A percentile compares a stretch with the other conserved stretches of the same genome.
Conservation (phyloP, 495 filamentous ascomycete species). For the Penicillium nucicola region DNA sequence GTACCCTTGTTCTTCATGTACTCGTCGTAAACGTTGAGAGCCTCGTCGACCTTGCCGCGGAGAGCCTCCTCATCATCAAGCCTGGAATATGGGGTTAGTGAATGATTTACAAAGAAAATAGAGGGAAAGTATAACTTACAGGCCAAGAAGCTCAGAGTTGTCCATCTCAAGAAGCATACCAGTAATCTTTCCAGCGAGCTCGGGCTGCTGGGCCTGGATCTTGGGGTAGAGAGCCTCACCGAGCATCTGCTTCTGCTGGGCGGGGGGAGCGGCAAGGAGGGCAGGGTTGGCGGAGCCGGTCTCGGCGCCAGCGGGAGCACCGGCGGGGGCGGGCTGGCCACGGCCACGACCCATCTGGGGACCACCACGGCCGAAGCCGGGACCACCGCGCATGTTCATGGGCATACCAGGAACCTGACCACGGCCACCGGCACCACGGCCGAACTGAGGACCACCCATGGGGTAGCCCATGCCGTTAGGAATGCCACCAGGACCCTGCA, state of each 20-base stretch:
- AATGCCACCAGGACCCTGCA: slow-evolving; percentile 59
- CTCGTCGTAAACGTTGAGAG: slow-evolving; percentile 94
- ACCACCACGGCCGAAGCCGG: slow-evolving; percentile 54
- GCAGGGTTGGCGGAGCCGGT: slow-evolving; percentile 31
- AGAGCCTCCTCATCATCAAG: slow-evolving; percentile 88
- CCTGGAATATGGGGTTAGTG: slow-evolving; percentile 45
- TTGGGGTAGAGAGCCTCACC: slow-evolving; percentile 97
- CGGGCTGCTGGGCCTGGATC: slow-evolving; percentile 88
- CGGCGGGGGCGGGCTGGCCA: slow-evolving; percentile 35
- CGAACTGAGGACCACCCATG: slow-evolving; percentile 49
- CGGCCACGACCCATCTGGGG: slow-evolving; percentile 52
- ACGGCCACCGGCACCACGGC: slow-evolving; percentile 71
- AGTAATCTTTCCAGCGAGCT: slow-evolving; percentile 97
- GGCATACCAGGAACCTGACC: slow-evolving; percentile 73
- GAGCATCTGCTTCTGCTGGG: slow-evolving; percentile 95
- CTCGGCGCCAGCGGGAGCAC: slow-evolving; percentile 26
- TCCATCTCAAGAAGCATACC: slow-evolving; percentile 99
- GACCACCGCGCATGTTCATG: slow-evolving; percentile 70
- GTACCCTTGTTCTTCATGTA: slow-evolving; percentile 79
- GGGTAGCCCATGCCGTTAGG: slow-evolving; percentile 55
- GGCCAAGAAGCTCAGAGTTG: slow-evolving; percentile 82
- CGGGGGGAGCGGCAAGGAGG: slow-evolving; percentile 53
- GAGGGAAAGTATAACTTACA: slow-evolving; percentile 65
- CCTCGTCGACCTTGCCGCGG: slow-evolving; percentile 92
- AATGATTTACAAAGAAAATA: neutral